Base-by-base conservation (phyloP, 768 basidiomycete genomes). In the Russula abietina region DNA sequence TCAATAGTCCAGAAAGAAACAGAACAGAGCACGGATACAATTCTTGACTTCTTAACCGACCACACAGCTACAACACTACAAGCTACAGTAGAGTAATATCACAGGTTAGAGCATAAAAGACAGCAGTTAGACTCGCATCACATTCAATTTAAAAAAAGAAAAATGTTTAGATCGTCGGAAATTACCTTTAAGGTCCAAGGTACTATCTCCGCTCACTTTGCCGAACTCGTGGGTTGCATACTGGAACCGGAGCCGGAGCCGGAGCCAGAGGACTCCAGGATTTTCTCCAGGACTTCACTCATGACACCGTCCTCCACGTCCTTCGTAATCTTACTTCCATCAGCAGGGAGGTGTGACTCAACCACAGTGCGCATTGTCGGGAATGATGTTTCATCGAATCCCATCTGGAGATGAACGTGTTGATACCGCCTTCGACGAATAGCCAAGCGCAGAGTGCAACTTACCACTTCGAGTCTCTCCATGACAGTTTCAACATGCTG, bases 301-400 rank as follows among this genome's bases (percentile, higher is more conserved):
- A 87, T 83, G 57, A 88, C 80, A 59, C 86, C 80, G 67, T 87
- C 86, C 70, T 88, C 87, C 1, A 72, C 72, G 11, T 86, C 86
- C 67, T 81, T 84, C 28, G 75, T 76, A 11, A 80, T 61, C 74
- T 75, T n/a, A 62, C 60, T 12, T 79, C 79, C 62, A 84, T 65
- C 64, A 77, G 76, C 17, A 14, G 67, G 62, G 22, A 68, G 30
- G 36, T 57, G 65, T 9, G 59, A 74, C 70, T 76, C 79, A 61
- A 88, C 80, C 69, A 81, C 83, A 1, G 71, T 72, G 5, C 74
- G 73, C 63, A 88, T 72, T 28, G 75, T 75, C 41, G 86, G 83
- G 70, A 83, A 78, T 9, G 78, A 75, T 53, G 72, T 75, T 64
- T 85, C 81, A 12, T 81, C 81, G 64, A 89, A 87, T 22, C 87